Base-by-base conservation (phyloP, 495 filamentous ascomycete genomes). In the Hypoxylon subgilvum region DNA sequence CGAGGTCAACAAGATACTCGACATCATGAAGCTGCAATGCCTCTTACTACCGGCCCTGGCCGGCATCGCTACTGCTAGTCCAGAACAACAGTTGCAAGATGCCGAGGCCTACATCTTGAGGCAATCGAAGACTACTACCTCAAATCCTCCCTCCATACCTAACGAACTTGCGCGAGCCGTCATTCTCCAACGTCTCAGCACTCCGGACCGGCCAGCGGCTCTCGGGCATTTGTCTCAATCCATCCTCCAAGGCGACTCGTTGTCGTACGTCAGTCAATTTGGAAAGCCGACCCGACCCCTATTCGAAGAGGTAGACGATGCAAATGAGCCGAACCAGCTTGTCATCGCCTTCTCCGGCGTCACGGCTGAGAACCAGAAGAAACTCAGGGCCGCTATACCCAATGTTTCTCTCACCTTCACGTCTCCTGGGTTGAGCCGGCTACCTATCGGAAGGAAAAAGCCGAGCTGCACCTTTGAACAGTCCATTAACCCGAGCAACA, bases 341-440 rank as follows among this genome's bases (percentile, higher is more conserved):
- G 68, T 82, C 8, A 66, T 84, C 44, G 64, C 81, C 35, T 67
- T 84, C 22, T 78, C 81, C 55, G 80, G 80, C 38, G 43, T 74
- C 14, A 69, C 71, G 6, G n/a, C 63, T 2, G 50, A 72, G 34
- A 66, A 74, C 1, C 47, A 69, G 34, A 41, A 60, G 40, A 46
- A 63, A 17, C 25, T 77, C 16, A 70, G 62, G 63, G 56, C 68
- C 17, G 61, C 65, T 45, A 34, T 77, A 45, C 43, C 67, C 23
- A 53, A 54, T 31, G 64, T 72, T 16, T 54, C 71, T n/a, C 69
- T 73, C 12, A 67, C 74, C 0, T 82, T 84, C 61, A 65, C 70
- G 64, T 22, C 79, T 71, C 39, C 75, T 69, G 53, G 61, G 62
- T 9, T 65, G 46, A 40, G 74, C 70, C 55, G 75, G 71, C 50